Evolutionary conservation across 2,329 filamentous ascomycete species (phyloP), one percentile per base, ranked within the genome.

Genomic region (Drechslerella stenobrocha): DNA sequence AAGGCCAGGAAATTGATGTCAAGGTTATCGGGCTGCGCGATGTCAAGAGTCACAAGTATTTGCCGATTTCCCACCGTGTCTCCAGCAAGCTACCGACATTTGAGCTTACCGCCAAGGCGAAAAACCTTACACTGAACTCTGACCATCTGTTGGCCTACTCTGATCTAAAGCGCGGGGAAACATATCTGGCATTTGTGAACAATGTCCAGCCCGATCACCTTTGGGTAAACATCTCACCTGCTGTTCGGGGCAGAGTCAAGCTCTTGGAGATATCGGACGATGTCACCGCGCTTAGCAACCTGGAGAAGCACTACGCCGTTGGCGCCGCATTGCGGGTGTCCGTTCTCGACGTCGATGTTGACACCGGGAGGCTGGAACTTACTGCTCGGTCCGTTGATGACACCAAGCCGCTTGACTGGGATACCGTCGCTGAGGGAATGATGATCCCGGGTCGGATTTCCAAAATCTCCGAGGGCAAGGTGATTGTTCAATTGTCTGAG

Each of bases 151-250:
- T 96, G 45, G 84, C 84, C 5, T 79, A 96, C 28, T 85, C 89
- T 23, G 83, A 88, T 65, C 78, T 98, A 69, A 81, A 87, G 72
- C 79, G 84, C 51, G 90, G 87, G 15, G 86, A 87, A 15, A 83
- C 82, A 1, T 85, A 88, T 76, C 77, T 95, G 51, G 91, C 87
- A 0, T 97, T 92, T 74, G 84, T 98, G 75, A 98, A 97, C 80
- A 97, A 96, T 74, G 81, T 92, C 69, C 83, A 83, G 20, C 82
- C 88, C 24, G 85, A 89, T 70, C 88, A 83, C 74, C 81, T 96
- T 20, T 97, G 93, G 92, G 87, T 95, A 45, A 96, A 90, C 74
- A 78, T 98, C 20, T 90, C 91, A 1, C 90, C 93, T 4, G 89
- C 87, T 52, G 85, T 98, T 13, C 86, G 91, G 64, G 93, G 93